Evolutionary conservation across 768 basidiomycete genomes (phyloP), one percentile per base, ranked within the genome.

Genomic region (Lactarius quietus): DNA sequence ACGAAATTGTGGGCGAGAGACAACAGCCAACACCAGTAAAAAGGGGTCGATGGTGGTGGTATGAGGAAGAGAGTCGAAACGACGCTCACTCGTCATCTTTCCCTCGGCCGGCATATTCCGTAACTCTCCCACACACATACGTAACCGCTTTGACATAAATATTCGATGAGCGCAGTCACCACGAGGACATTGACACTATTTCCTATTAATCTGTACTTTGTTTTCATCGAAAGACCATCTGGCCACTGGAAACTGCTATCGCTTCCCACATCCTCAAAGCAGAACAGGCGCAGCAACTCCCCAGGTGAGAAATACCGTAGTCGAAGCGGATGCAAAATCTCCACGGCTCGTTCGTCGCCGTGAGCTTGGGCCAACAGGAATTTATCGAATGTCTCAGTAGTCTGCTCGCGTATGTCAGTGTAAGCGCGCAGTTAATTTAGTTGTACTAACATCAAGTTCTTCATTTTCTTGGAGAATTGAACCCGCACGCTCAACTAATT

Each of bases 181-280:
- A 92, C 90, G 62, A 78, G 78, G 8, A 92, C 89, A 73, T 93
- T 93, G 9, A 93, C 85, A 63, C 90, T 92, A 73, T 93, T 93
- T 20, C 92, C 92, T 61, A 93, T 87, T 33, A 92, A 77, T 55
- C 84, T 82, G 68, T 93, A 92, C 72, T 85, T 87, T 12, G 87
- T 84, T 74, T 89, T 92, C 1, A 72, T 81, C 3, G 88, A 85
- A 12, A 90, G 74, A 2, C 73, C 73, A 8, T 73, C 69, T 5
- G 90, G 90, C 89, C 90, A 93, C n/a, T 73, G 62, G 69, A 92
- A 89, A 12, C 57, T 23, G 35, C 45, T 48, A 20, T 57, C 8
- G 31, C 51, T 59, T 20, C 55, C 60, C 10, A 64, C 4, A 62
- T 75, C 74, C 10, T 80, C 77, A 66, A 92, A 88, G 61, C 81